Conservation (phyloP, 176 grass and related monocot genomes). For the Themeda triandra region DNA sequence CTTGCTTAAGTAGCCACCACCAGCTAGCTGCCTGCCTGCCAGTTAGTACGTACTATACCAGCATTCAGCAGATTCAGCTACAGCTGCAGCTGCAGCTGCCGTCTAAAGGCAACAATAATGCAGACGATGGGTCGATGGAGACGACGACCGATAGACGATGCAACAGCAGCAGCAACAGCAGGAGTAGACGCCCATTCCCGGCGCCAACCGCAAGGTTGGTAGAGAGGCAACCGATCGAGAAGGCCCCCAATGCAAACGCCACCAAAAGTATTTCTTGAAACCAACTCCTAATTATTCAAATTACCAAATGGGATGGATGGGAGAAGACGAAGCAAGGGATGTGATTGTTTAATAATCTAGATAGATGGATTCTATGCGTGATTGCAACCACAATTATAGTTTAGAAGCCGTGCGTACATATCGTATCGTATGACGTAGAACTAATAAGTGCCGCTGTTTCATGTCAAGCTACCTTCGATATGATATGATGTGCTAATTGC, state of each 20-base stretch:
- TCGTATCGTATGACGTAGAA: not conserved
- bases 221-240: conserved; percentile 39
- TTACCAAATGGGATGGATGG: conserved; percentile 35
- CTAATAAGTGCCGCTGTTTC: not conserved
- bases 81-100: not conserved
- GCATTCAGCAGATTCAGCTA: not conserved
- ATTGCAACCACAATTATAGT: not conserved
- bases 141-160: conserved; percentile 21
- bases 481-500: not conserved
- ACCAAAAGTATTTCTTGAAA: conserved; percentile 50
- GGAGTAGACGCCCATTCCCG: conserved; percentile 16
- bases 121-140: conserved; percentile 15
- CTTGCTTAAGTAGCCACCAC: not conserved
- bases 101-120: conserved; percentile 33
- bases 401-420: not conserved
- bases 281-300: conserved; percentile 54
- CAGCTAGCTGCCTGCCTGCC: no score
- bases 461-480: not conserved
- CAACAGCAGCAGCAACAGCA: not conserved
- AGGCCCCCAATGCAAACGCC: conserved; percentile 1
- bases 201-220: conserved; percentile 60
- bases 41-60: not conserved
- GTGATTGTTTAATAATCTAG: not conserved
- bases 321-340: not conserved
- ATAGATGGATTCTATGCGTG: conserved; percentile 8